Conservation (phyloP, 177 flowering plant genomes). For the Tripterygium wilfordii region DNA sequence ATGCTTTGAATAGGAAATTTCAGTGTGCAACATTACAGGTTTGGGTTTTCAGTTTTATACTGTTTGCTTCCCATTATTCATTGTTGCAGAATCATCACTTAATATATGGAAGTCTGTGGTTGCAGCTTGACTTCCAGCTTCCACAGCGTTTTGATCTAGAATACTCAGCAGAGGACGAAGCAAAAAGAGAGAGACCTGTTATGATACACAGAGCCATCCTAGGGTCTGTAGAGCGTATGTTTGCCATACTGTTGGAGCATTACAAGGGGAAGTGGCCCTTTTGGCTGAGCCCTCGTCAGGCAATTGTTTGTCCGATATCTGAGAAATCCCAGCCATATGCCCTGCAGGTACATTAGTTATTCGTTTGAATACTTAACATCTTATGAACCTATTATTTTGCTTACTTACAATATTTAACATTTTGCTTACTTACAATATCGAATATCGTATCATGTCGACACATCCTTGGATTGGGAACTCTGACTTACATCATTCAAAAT, state of each 20-base stretch:
- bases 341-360: slow-evolving; percentile 32
- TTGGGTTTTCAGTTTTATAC: not conserved
- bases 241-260: slow-evolving; percentile 95
- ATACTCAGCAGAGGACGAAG: slow-evolving; percentile 97
- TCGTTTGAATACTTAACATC: too few relatives aligned
- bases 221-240: slow-evolving; percentile 97
- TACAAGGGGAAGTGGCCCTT: slow-evolving; percentile 99
- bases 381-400: too few relatives aligned
- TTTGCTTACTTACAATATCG: too few relatives aligned
- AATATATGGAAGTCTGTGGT: slow-evolving; percentile 8
- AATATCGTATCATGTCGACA: too few relatives aligned
- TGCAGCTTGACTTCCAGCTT: slow-evolving; percentile 96
- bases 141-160: slow-evolving; percentile 83
- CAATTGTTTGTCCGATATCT: slow-evolving; percentile 95
- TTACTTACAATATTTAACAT: too few relatives aligned
- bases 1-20: slow-evolving; percentile 90
- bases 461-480: too few relatives aligned
- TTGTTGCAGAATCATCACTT: not conserved
- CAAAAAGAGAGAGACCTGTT: slow-evolving; percentile 83
- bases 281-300: slow-evolving; percentile 99
- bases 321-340: slow-evolving; percentile 84
- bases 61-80: not conserved
- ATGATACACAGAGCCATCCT: slow-evolving; percentile 96
- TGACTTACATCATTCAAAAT: too few relatives aligned
- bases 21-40: slow-evolving; percentile 99